Evolutionary conservation across 805 yeast genomes (phyloP).

Genomic region (Nakazawaea ambrosiae): DNA sequence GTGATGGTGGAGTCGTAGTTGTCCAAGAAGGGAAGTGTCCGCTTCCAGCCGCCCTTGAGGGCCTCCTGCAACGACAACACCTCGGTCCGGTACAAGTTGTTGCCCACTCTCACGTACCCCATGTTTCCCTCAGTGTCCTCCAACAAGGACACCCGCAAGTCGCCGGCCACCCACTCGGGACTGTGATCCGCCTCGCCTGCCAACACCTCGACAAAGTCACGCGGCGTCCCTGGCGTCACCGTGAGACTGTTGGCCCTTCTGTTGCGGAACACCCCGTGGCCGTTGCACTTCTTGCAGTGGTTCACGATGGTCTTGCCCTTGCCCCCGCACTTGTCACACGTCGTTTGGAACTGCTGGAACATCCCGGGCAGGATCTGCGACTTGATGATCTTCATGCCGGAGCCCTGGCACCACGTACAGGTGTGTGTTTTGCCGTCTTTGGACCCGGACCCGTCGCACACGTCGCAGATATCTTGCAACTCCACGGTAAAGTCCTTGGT

Average conservation of each 20-base stretch:
- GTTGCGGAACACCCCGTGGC: slow-evolving; percentile 55
- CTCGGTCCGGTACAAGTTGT: slow-evolving; percentile 75
- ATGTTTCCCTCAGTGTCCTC: slow-evolving; percentile 49
- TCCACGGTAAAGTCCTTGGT: slow-evolving; percentile 52
- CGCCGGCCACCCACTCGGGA: slow-evolving; percentile 82
- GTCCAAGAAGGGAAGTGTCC: slow-evolving; percentile 64
- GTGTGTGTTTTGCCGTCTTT: slow-evolving; percentile 63
- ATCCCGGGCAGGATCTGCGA: slow-evolving; percentile 85
- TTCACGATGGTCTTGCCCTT: slow-evolving; percentile 60
- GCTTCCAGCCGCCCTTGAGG: slow-evolving; percentile 69
- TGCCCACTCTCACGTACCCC: slow-evolving; percentile 82
- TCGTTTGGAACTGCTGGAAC: slow-evolving; percentile 76
- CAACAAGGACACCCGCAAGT: slow-evolving; percentile 51
- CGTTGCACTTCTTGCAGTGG: slow-evolving; percentile 65
- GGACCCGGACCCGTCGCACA: slow-evolving; percentile 82
- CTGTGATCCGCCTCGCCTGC: slow-evolving; percentile 77
- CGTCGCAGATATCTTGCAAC: slow-evolving; percentile 68
- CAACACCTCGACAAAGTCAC: slow-evolving; percentile 50
- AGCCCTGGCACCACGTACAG: slow-evolving; percentile 70
- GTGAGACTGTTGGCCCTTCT: slow-evolving; percentile 52
- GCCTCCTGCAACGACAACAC: slow-evolving; percentile 69
- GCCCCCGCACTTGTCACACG: slow-evolving; percentile 79
- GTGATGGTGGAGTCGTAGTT: slow-evolving; percentile 37
- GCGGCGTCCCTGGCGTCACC: slow-evolving; percentile 63
- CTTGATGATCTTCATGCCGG: slow-evolving; percentile 57